Base-by-base conservation (phyloP, 495 filamentous ascomycete species). In the Hypoxylon subgilvum region DNA sequence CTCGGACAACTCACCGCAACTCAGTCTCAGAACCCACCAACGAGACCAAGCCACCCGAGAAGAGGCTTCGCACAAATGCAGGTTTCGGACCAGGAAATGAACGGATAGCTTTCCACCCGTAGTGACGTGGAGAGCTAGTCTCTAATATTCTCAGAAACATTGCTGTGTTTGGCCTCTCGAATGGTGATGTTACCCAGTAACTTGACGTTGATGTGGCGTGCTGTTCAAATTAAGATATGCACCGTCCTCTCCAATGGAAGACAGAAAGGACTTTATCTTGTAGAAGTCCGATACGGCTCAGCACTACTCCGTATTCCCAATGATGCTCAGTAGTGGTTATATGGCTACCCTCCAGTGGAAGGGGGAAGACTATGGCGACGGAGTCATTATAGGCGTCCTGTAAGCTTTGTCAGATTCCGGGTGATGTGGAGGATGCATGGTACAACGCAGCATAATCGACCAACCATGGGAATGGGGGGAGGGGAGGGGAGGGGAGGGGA, bases 381-480 rank as follows among this genome's bases (percentile, higher is more conserved):
- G n/a, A 57, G 18, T 53, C 47, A 44, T 9, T 35, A 44, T 7
- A 50, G 19, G 5, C 4, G 28, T 31, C 18, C 27, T 46, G 54
- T 58, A 64, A 64, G 61, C 61, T 58, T 58, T 64, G 61, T 64
- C 61, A 64, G 61, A 54, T 51, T 22, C 25, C 16, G 44, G 38
- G 35, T 41, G 43, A 30, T 13, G n/a, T n/a, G n/a, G 35, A 43
- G 25, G 38, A 53, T 46, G 60, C 48, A 49, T 44, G 45, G 32
- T 30, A 45, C 35, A 28, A 57, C 35, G 4, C 21, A 46, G 23
- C 18, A 18, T 40, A 45, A 40, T 4, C 23, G 23, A 4, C 17
- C 21, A n/a, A n/a, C n/a, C n/a, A n/a, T n/a, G n/a, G n/a, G n/a
- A n/a, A n/a, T n/a, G n/a, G n/a, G n/a, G n/a, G n/a, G n/a, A n/a